A percentile compares a stretch with the other conserved stretches of the same genome.
Evolutionary conservation across 352 stramenopile species (phyloP).

Genomic region (Pythium biforme): DNA sequence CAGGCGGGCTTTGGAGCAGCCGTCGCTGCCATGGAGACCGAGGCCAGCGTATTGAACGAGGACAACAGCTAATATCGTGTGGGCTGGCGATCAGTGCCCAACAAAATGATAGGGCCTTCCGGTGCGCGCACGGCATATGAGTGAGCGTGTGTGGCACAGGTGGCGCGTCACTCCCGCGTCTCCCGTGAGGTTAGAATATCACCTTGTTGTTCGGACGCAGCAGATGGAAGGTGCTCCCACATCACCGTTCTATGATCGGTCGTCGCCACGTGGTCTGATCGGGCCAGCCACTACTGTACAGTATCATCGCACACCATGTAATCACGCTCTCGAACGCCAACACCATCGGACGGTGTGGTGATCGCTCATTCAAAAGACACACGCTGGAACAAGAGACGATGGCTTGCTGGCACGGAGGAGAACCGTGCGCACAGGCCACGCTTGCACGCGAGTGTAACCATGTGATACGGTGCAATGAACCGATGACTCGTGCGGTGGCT

Average conservation of each 20-base stretch:
- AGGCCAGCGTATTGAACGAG: too few species aligned
- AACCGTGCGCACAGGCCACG: too few species aligned
- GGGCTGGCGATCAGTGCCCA: neutral
- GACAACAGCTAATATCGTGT: too few species aligned
- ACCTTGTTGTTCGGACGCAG: neutral
- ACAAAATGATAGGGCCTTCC: neutral
- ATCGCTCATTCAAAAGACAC: too few species aligned
- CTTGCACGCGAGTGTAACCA: neutral
- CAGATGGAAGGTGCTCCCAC: neutral
- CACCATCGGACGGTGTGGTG: neutral
- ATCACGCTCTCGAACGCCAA: conserved; percentile 1
- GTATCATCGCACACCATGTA: neutral
- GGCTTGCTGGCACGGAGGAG: too few species aligned
- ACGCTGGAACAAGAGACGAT: neutral
- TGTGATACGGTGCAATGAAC: neutral
- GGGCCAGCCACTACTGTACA: too few species aligned
- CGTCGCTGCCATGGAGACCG: too few species aligned
- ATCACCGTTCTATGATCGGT: neutral
- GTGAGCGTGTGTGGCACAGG: neutral
- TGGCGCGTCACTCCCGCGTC: neutral
- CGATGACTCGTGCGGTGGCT: neutral
- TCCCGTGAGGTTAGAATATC: neutral
- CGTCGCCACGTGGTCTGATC: conserved; percentile 1
- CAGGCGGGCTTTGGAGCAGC: too few species aligned
- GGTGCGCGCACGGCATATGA: neutral